Base-by-base conservation (phyloP, 2,329 filamentous ascomycete genomes). In the Fusarium sp. region DNA sequence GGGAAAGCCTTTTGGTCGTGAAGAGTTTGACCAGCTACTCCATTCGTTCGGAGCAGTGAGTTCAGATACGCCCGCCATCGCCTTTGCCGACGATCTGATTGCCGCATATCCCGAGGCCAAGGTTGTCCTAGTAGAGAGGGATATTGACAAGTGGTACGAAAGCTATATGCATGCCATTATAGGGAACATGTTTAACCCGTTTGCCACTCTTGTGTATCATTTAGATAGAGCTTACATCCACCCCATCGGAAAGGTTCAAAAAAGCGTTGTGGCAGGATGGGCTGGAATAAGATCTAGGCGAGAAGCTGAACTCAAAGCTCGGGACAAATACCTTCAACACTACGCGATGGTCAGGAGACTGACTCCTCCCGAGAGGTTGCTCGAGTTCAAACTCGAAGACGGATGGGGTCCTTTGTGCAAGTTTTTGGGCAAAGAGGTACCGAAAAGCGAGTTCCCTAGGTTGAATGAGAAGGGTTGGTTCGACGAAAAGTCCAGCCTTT, bases 401-500 rank as follows among this genome's bases (percentile, higher is more conserved):
- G 81, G 81, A 42, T 83, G 80, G 82, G 81, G 73, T 20, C 81
- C 81, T 7, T 74, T 84, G 22, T 84, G 82, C 70, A 57, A 77
- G 42, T 83, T 84, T 63, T 73, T 83, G 0, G 80, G 79, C 42
- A 80, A 81, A 46, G 67, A 78, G 0, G 74, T 83, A 0, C 83
- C 82, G 3, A 67, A 72, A 8, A 64, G 33, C 29, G 51, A 67
- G 3, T 78, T 79, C 44, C 77, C 76, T 0, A 69, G 74, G 24
- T 60, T 73, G 9, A 84, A 84, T 67, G 79, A 83, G 27, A 63
- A 58, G 53, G 51, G 49, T 20, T 69, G 63, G 67, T 66, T 69
- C 22, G 66, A 66, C 20, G 63, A 66, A 3, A 69, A 66, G 11
- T 27, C 57, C 2, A 36, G 10, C 6, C 22, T 63, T 5, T 17